phyloP scores from a whole-genome alignment of 2,329 filamentous ascomycete genomes.

The Aspergillus quadrilineatus region DNA sequence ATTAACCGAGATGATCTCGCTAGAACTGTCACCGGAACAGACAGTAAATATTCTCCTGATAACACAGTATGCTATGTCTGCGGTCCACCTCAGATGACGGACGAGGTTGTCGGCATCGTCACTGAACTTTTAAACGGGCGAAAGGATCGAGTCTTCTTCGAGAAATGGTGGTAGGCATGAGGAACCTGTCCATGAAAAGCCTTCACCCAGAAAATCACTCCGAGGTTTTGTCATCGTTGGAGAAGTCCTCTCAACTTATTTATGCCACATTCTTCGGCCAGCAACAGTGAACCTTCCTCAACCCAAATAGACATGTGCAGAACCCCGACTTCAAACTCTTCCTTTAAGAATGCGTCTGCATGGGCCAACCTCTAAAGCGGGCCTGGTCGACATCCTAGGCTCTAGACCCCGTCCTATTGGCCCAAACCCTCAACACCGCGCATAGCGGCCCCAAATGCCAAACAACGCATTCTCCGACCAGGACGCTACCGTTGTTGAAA shows the following conservation, averaged over 20 bases:
- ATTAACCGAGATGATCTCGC: constrained; percentile 39
- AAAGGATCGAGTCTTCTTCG: constrained; percentile 53
- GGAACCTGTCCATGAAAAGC: not conserved
- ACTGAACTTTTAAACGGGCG: constrained; percentile 44
- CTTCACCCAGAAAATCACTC: not conserved
- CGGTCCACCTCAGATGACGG: constrained; percentile 68
- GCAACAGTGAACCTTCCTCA: not conserved
- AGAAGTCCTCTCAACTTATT: too few species aligned
- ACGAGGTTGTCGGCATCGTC: constrained; percentile 56
- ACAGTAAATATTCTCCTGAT: constrained; percentile 26
- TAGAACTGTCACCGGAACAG: constrained; percentile 30
- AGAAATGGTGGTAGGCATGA: constrained; percentile 61
- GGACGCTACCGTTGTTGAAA: not conserved
- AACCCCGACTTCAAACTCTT: not conserved
- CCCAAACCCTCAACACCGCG: not conserved
- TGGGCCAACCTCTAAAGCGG: not conserved
- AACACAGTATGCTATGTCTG: constrained; percentile 64
- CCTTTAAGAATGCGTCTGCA: not conserved
- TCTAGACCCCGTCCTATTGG: not conserved
- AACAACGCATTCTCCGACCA: not conserved
- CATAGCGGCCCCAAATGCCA: not conserved
- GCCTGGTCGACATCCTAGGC: not conserved
- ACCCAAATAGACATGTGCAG: too few species aligned
- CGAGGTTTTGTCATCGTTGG: too few species aligned
- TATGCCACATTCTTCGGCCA: not conserved